phyloP scores from a whole-genome alignment of 1,139 yeast species.

The Blastobotrys buckinghamii region DNA sequence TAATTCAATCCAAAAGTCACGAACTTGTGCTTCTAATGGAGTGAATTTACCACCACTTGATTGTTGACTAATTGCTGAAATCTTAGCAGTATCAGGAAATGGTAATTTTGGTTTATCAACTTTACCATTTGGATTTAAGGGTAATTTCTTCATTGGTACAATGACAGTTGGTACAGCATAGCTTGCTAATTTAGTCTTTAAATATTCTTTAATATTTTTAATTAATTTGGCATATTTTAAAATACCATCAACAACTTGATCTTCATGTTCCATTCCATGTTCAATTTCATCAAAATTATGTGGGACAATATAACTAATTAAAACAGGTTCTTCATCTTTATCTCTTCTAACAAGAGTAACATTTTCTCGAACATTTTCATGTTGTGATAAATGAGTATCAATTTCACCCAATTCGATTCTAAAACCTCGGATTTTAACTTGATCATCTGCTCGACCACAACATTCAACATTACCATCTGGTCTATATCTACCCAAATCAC shows the following conservation, averaged over 20 bases:
- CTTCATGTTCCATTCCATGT: conserved; percentile 46
- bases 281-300: conserved; percentile 45
- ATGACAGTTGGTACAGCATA: conserved; percentile 92
- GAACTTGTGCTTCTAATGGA: conserved; percentile 59
- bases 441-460: conserved; percentile 98
- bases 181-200: conserved; percentile 83
- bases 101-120: conserved; percentile 97
- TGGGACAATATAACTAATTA: conserved; percentile 90
- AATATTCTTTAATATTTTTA: conserved; percentile 71
- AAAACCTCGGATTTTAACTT: conserved; percentile 96
- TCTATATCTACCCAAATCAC: conserved; percentile 92
- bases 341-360: conserved; percentile 89
- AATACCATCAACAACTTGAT: conserved; percentile 62
- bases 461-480: conserved; percentile 98
- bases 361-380: conserved; percentile 85
- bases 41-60: conserved; percentile 38
- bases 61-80: conserved; percentile 57
- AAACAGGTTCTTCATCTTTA: conserved; percentile 85
- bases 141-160: conserved; percentile 79
- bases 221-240: conserved; percentile 70
- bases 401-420: conserved; percentile 97
- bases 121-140: conserved; percentile 96
- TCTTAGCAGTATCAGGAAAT: conserved; percentile 85
- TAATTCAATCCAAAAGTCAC: conserved; percentile 79
- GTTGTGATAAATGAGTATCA: conserved; percentile 93